Conservation (phyloP, 2,329 filamentous ascomycete species). For the Cercospora beticola region DNA sequence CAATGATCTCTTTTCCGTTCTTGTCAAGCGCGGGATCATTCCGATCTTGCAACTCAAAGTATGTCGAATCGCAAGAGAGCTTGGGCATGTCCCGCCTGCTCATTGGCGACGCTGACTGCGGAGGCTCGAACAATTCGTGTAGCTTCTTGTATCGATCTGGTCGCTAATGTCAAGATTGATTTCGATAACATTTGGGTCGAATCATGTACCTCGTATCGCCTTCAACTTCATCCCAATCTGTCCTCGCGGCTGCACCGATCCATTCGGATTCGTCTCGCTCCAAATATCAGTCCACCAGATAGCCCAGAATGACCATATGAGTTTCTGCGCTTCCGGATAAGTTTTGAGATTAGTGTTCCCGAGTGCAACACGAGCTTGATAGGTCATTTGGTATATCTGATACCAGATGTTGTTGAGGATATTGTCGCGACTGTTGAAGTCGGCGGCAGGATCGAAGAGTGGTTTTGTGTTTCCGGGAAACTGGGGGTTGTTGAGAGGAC, state of each 20-base stretch:
- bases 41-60: neutral
- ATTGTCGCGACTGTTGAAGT: neutral
- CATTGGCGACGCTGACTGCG: neutral
- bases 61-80: neutral
- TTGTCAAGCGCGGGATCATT: neutral
- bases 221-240: constrained; percentile 1
- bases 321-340: neutral
- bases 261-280: neutral
- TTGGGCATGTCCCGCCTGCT: neutral
- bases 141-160: neutral
- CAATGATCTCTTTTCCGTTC: neutral
- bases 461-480: neutral
- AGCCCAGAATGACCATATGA: neutral
- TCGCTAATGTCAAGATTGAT: neutral
- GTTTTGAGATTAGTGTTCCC: neutral
- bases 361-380: neutral
- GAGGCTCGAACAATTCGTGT: neutral
- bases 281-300: neutral
- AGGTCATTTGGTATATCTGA: constrained; percentile 4
- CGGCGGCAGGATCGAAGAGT: neutral
- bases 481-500: neutral
- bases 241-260: neutral
- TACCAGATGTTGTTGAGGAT: constrained; percentile 7
- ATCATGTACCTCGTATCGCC: neutral
- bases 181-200: neutral